phyloP scores from a whole-genome alignment of 1,139 yeast species.

The Eremothecium gossypii region DNA sequence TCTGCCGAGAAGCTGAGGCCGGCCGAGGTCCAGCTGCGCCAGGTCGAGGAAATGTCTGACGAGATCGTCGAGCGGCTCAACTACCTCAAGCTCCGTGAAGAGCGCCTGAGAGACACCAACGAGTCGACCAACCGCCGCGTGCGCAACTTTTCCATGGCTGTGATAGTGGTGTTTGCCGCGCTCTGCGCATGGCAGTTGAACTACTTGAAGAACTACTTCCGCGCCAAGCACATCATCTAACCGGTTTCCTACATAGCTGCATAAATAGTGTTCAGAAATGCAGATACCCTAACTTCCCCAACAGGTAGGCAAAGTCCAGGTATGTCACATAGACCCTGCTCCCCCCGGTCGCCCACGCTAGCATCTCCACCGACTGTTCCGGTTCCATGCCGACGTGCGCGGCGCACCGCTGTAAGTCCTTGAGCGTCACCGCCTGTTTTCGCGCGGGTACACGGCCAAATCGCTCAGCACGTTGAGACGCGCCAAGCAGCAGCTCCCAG shows the following conservation, averaged over 20 bases:
- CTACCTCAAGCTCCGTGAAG: constrained; percentile 81
- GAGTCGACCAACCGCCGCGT: constrained; percentile 79
- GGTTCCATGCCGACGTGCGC: constrained; percentile 28
- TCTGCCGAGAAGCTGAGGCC: constrained; percentile 91
- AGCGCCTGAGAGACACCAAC: constrained; percentile 88
- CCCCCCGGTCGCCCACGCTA: constrained; percentile 35
- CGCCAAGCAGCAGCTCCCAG: constrained; percentile 34
- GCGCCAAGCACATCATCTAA: constrained; percentile 85
- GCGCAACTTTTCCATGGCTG: constrained; percentile 67
- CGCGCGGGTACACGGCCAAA: constrained; percentile 16
- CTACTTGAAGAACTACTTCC: constrained; percentile 86
- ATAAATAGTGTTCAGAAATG: constrained; percentile 13
- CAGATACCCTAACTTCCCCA: constrained; percentile 36
- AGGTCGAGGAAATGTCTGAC: constrained; percentile 71
- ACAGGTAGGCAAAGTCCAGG: constrained; percentile 36
- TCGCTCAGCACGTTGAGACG: constrained; percentile 18
- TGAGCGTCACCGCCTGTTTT: constrained; percentile 26
- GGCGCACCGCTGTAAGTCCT: constrained; percentile 32
- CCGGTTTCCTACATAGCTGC: not conserved
- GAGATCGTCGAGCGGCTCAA: constrained; percentile 73
- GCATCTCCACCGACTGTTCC: constrained; percentile 35
- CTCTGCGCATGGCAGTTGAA: constrained; percentile 89
- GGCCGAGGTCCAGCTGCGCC: constrained; percentile 77
- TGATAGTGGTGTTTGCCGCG: constrained; percentile 58
- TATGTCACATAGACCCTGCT: constrained; percentile 30